These are phyloP conservation scores for Debaryomyces castellii DNA, from an alignment of 805 yeast species.

Conservation along the genomic window DNA sequence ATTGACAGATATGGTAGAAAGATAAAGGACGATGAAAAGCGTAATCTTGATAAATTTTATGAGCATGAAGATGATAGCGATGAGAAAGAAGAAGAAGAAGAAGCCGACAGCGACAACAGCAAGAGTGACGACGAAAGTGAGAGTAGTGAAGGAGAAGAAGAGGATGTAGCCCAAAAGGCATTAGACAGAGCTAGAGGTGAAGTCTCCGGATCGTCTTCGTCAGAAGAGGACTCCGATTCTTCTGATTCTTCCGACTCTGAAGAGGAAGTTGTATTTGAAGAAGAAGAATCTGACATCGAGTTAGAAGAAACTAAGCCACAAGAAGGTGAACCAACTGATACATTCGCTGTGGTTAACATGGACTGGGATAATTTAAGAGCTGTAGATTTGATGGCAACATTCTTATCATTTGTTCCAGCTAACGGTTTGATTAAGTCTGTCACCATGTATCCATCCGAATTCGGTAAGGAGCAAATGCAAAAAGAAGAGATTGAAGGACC, in stretches of 20 bases:
- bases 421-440: conserved; percentile 71
- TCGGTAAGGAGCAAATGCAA: conserved; percentile 88
- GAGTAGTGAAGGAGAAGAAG: conserved; percentile 17
- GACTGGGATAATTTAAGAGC: conserved; percentile 97
- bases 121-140: conserved; percentile 23
- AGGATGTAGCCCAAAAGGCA: conserved; percentile 10
- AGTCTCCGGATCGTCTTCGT: conserved; percentile 39
- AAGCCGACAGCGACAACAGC: conserved; percentile 3
- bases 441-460: conserved; percentile 81
- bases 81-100: conserved; percentile 18
- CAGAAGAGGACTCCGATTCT: conserved; percentile 32
- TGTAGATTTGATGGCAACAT: conserved; percentile 84
- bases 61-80: conserved; percentile 38
- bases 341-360: conserved; percentile 90
- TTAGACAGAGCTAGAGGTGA: conserved; percentile 71
- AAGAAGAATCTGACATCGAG: conserved; percentile 56
- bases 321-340: conserved; percentile 78
- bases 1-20: conserved; percentile 89
- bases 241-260: conserved; percentile 42
- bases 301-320: conserved; percentile 64
- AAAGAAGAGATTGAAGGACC: conserved; percentile 92
- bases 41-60: conserved; percentile 63
- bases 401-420: conserved; percentile 77
- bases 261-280: conserved; percentile 42
- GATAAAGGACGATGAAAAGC: conserved; percentile 44